These are phyloP conservation scores for Verticillium isaacii DNA, from an alignment of 2,329 filamentous ascomycete genomes.

Conservation along the genomic window DNA sequence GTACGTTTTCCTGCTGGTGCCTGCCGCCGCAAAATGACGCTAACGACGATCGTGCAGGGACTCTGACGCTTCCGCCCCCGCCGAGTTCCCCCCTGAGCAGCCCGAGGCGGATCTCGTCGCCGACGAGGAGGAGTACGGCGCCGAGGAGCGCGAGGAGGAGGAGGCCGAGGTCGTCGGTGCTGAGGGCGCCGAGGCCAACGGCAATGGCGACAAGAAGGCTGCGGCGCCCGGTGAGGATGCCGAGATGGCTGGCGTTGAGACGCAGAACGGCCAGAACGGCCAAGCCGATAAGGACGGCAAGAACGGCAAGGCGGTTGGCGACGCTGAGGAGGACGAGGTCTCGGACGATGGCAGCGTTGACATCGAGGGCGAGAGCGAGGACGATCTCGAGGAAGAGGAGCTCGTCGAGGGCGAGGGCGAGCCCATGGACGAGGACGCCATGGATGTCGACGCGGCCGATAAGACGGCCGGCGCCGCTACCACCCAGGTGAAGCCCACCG, in stretches of 20 bases:
- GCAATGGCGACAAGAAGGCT: constrained; percentile 32
- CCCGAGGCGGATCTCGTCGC: constrained; percentile 85
- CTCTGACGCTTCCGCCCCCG: constrained; percentile 91
- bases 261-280: constrained; percentile 23
- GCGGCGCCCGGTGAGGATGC: constrained; percentile 55
- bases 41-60: constrained; percentile 56
- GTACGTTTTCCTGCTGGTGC: constrained; percentile 45
- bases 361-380: constrained; percentile 71
- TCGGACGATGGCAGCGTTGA: constrained; percentile 76
- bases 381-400: constrained; percentile 65
- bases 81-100: constrained; percentile 95
- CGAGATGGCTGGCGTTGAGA: constrained; percentile 69
- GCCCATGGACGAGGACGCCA: constrained; percentile 34
- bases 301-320: constrained; percentile 30
- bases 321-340: constrained; percentile 60
- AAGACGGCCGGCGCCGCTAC: constrained; percentile 22
- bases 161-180: constrained; percentile 53
- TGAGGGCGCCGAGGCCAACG: constrained; percentile 45
- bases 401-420: constrained; percentile 28
- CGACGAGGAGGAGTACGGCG: constrained; percentile 87
- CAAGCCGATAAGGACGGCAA: constrained; percentile 20
- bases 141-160: constrained; percentile 77
- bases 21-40: not conserved
- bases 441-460: constrained; percentile 43
- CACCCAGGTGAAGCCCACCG: constrained; percentile 25